These are phyloP conservation scores for Lippia alba DNA, from an alignment of 305 asterid species.

Conservation along the genomic window DNA sequence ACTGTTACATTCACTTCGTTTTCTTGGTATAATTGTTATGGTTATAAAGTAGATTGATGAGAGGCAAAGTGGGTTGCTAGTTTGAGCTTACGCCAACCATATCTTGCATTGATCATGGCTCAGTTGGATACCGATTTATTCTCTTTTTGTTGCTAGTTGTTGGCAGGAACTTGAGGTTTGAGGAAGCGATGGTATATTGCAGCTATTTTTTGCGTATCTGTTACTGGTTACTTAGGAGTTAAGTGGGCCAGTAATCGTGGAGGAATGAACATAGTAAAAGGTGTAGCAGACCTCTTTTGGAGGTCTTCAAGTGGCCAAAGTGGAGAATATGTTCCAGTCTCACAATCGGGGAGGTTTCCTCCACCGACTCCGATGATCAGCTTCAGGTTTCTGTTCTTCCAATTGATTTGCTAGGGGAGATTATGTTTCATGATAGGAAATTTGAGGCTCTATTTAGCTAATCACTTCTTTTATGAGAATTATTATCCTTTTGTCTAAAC, in stretches of 20 bases:
- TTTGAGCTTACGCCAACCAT: conserved; percentile 25
- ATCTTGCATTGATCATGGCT: conserved; percentile 25
- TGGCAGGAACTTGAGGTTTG: conserved; percentile 21
- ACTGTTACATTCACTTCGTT: conserved; percentile 21
- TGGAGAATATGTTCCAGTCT: conserved; percentile 58
- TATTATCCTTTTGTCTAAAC: conserved; percentile 7
- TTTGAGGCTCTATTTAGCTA: conserved; percentile 24
- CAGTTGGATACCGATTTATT: conserved; percentile 3
- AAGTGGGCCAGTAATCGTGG: conserved; percentile 39
- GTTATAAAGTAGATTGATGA: conserved; percentile 23
- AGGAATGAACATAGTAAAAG: conserved; percentile 90
- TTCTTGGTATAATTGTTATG: conserved; percentile 10
- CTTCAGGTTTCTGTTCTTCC: conserved; percentile 64
- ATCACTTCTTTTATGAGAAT: background rate
- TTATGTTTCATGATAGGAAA: conserved; percentile 17
- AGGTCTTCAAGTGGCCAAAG: conserved; percentile 73
- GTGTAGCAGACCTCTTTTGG: conserved; percentile 92
- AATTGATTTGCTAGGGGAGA: conserved; percentile 7
- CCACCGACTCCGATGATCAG: conserved; percentile 63
- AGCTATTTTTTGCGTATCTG: conserved; percentile 19
- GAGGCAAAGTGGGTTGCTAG: background rate
- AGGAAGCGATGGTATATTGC: conserved; percentile 39
- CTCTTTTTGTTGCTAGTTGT: conserved; percentile 28
- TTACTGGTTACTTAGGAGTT: conserved; percentile 38
- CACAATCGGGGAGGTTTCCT: conserved; percentile 63